A percentile compares a stretch with the other conserved stretches of the same genome.
Conservation (phyloP, 2,329 filamentous ascomycete species). For the Aquanectria penicillioides region DNA sequence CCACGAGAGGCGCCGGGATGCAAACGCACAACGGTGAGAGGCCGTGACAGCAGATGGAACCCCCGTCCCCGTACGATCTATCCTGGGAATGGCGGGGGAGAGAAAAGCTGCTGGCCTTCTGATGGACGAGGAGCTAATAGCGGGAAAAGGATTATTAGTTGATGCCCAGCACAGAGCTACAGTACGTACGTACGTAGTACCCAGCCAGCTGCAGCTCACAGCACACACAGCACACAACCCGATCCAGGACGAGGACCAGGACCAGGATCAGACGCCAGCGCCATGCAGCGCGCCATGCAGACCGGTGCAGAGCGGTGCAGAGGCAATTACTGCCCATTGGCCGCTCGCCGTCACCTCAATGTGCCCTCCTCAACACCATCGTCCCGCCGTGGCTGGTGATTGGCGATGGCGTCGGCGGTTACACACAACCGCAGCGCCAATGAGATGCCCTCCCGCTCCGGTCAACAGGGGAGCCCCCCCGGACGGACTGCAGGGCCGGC, state of each 20-base stretch:
- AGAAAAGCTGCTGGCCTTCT: too few species aligned
- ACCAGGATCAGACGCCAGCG: too few species aligned
- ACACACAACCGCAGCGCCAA: constrained; percentile 47
- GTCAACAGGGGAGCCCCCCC: constrained; percentile 11
- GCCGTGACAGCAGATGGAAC: neutral
- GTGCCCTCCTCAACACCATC: constrained; percentile 4
- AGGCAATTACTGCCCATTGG: neutral
- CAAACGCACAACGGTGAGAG: constrained; percentile 14
- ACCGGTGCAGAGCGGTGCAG: neutral
- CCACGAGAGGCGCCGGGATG: neutral
- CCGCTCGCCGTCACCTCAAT: too few species aligned
- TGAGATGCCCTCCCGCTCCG: constrained; percentile 41
- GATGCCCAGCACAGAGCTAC: too few species aligned
- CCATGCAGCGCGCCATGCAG: neutral
- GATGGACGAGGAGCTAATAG: neutral
- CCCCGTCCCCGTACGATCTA: too few species aligned
- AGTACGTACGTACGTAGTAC: too few species aligned
- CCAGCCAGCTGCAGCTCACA: neutral
- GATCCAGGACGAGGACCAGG: neutral
- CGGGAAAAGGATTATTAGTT: neutral
- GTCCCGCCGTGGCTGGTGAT: constrained; percentile 40
- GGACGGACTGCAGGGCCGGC: neutral
- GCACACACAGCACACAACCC: constrained; percentile 1
- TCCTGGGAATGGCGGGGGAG: too few species aligned
- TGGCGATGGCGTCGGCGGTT: constrained; percentile 52